Conservation (phyloP, 345 rosid species). For the Turritis glabra region DNA sequence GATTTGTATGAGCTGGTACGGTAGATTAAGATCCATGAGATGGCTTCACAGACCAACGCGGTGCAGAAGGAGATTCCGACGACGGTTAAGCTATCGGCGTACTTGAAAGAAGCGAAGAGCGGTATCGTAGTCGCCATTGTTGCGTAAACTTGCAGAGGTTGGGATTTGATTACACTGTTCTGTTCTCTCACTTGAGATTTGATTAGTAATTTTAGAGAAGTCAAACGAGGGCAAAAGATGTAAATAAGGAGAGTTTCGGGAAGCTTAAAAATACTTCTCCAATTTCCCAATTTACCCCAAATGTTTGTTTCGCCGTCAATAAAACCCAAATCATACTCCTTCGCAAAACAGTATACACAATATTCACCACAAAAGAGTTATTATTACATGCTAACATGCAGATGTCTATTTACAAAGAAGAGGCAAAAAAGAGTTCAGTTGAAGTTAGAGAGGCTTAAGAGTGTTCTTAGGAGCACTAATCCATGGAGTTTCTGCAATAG, state of each 20-base stretch:
- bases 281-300: background rate
- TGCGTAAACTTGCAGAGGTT: constrained; percentile 2
- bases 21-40: constrained; percentile 96
- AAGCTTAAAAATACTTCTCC: background rate
- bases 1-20: constrained; percentile 92
- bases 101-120: constrained; percentile 59
- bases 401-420: background rate
- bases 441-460: constrained; percentile 50
- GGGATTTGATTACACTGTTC: background rate
- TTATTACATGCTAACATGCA: background rate
- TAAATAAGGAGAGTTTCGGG: background rate
- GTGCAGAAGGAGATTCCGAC: constrained; percentile 93
- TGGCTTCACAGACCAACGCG: constrained; percentile 87
- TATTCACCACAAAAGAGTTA: background rate
- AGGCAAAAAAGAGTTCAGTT: background rate
- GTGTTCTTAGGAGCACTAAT: constrained; percentile 93
- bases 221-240: background rate
- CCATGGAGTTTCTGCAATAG: constrained; percentile 82
- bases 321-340: background rate
- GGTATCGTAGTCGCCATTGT: constrained; percentile 48
- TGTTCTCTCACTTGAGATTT: background rate
- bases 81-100: constrained; percentile 85
- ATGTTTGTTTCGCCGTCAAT: background rate
- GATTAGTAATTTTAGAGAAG: constrained; percentile 24
- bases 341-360: background rate